Base-by-base conservation (phyloP, 352 stramenopile species). In the Blastocystis sp. region DNA sequence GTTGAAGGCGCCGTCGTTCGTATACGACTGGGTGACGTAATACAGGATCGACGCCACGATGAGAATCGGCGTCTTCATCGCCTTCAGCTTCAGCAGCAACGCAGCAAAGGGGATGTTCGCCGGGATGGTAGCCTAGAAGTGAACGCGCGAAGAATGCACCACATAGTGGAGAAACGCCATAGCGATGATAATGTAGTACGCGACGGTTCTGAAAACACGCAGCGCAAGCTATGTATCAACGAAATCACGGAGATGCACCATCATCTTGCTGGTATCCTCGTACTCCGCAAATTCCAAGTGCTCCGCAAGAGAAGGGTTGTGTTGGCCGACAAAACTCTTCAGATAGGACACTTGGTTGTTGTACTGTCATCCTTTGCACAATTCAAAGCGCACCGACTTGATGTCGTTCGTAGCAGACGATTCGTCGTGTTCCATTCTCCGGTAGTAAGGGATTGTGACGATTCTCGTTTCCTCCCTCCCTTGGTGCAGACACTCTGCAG, bases 291-390 rank as follows among this genome's bases (percentile, higher is more conserved):
- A 68, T 21, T 24, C 43, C 59, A 81, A 61, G 71, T 42, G 52
- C 24, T 65, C 52, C 2, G n/a, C 7, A 21, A 81, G 71, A 64
- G 71, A 81, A 43, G 71, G 59, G 38, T 65, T 66, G 17, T 81
- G 24, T 81, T 81, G 71, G 71, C 71, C 71, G 40, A 81, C 38
- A 11, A 81, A 52, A 24, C 66, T 48, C 71, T 61, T 81, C 71
- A 81, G 10, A 66, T 65, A 81, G 3, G 7, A 52, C 52, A 68
- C 71, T 61, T 81, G 71, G 48, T 81, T 81, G 1, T 59, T 48
- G 43, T 66, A 66, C 42, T 81, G 71, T 81, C 71, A 81, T 81
- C 71, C 71, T 14, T 40, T 4, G 52, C 71, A 81, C 17, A 81
- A 34, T 42, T 64, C 71, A 66, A 81, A 81, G 17, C 71, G 71